Evolutionary conservation across 169 alveolate genomes (phyloP).

Genomic region (Neospora caninum): DNA sequence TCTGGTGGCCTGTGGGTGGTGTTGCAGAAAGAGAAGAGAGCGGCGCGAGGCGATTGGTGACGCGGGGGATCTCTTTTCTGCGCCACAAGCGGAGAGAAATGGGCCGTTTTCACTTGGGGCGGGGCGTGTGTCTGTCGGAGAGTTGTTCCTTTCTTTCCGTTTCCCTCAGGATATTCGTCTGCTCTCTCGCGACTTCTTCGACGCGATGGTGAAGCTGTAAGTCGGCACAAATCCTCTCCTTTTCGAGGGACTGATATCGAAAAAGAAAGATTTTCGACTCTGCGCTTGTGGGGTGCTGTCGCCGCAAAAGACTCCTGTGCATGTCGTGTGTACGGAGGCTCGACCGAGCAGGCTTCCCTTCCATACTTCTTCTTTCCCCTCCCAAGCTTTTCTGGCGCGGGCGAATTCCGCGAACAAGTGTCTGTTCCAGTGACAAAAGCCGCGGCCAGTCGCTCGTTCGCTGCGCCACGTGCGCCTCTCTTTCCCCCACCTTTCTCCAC

Average conservation of each 20-base stretch:
- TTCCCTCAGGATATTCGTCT: not conserved
- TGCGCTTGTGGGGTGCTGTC: conserved; percentile 2
- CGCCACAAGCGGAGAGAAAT: not conserved
- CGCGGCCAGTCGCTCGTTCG: no score
- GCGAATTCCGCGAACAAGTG: no score
- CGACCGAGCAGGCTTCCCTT: not conserved
- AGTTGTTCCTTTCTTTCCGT: not conserved
- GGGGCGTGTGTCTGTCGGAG: conserved; percentile 12
- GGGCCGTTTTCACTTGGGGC: not conserved
- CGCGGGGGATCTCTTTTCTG: not conserved
- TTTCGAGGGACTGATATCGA: no score
- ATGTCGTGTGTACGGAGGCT: not conserved
- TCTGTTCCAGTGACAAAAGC: no score
- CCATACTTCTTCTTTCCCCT: not conserved
- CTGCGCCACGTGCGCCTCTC: no score
- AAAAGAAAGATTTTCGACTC: not conserved
- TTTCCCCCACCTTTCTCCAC: no score
- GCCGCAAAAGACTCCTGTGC: not conserved
- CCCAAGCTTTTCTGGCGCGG: not conserved
- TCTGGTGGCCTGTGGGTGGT: not conserved
- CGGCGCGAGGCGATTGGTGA: no score
- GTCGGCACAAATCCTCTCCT: not conserved
- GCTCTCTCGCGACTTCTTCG: not conserved
- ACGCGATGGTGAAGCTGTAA: conserved; percentile 37
- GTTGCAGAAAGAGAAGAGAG: not conserved